Conservation (phyloP, 352 stramenopile genomes). For the Sclerospora graminicola region DNA sequence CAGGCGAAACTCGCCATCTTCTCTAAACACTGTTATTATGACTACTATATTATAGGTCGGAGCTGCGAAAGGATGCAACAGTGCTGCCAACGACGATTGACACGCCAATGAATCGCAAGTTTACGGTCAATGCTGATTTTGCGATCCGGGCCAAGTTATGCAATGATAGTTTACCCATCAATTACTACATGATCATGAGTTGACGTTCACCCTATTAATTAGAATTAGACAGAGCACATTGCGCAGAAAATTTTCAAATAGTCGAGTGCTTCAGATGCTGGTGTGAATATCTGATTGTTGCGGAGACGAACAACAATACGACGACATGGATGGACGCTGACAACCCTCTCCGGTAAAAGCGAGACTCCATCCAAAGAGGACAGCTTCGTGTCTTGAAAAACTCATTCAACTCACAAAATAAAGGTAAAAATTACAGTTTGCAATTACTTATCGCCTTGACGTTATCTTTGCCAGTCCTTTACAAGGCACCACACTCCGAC, state of each 20-base stretch:
- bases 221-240: constrained; percentile 48
- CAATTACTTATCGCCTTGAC: no score
- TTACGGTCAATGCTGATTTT: constrained; percentile 78
- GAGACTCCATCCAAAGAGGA: not conserved
- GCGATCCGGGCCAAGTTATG: constrained; percentile 70
- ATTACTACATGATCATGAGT: not conserved
- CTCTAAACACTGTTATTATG: not conserved
- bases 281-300: constrained; percentile 63
- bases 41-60: constrained; percentile 20
- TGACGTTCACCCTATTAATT: not conserved
- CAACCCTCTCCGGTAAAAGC: constrained; percentile 55
- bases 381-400: no score
- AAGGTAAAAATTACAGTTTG: no score
- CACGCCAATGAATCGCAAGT: constrained; percentile 84
- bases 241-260: constrained; percentile 70
- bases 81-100: constrained; percentile 76
- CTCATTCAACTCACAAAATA: no score
- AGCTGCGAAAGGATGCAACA: constrained; percentile 39
- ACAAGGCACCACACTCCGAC: constrained; percentile 10
- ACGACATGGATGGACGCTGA: constrained; percentile 56
- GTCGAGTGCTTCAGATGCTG: constrained; percentile 25
- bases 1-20: no score
- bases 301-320: constrained; percentile 42
- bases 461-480: not conserved
- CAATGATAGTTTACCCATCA: no score